These are phyloP conservation scores for Colletotrichum abscissum DNA, from an alignment of 2,329 filamentous ascomycete genomes.

Conservation along the genomic window DNA sequence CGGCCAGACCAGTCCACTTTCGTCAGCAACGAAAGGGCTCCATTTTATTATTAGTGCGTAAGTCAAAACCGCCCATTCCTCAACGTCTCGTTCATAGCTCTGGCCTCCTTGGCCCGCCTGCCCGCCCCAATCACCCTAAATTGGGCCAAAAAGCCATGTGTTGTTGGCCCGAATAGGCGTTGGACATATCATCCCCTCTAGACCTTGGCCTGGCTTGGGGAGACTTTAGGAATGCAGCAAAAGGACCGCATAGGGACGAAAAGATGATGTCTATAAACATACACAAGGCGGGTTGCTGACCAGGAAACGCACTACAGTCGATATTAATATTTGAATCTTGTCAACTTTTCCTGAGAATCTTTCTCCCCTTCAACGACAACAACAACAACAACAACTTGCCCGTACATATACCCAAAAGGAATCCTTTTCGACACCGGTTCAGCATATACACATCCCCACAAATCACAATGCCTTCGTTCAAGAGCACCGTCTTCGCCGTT, in stretches of 20 bases:
- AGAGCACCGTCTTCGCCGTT: slow-evolving; percentile 63
- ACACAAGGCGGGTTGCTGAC: slow-evolving; percentile 25
- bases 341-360: not conserved
- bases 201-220: not conserved
- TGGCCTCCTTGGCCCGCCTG: too few relatives aligned
- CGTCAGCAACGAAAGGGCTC: slow-evolving; percentile 5
- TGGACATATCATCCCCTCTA: not conserved
- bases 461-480: slow-evolving; percentile 65
- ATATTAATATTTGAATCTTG: slow-evolving; percentile 5
- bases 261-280: not conserved
- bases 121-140: not conserved
- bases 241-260: not conserved
- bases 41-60: slow-evolving; percentile 19
- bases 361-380: not conserved
- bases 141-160: not conserved
- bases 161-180: not conserved
- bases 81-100: slow-evolving; percentile 1
- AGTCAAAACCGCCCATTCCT: slow-evolving; percentile 21
- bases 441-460: not conserved
- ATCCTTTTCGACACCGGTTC: not conserved
- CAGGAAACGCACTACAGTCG: slow-evolving; percentile 25
- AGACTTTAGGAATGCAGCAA: slow-evolving; percentile 33
- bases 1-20: not conserved
- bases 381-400: not conserved
- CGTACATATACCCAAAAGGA: not conserved